Evolutionary conservation across 1,139 yeast species (phyloP), one percentile per base, ranked within the genome.

Genomic region (Debaryomyces subglobosus): DNA sequence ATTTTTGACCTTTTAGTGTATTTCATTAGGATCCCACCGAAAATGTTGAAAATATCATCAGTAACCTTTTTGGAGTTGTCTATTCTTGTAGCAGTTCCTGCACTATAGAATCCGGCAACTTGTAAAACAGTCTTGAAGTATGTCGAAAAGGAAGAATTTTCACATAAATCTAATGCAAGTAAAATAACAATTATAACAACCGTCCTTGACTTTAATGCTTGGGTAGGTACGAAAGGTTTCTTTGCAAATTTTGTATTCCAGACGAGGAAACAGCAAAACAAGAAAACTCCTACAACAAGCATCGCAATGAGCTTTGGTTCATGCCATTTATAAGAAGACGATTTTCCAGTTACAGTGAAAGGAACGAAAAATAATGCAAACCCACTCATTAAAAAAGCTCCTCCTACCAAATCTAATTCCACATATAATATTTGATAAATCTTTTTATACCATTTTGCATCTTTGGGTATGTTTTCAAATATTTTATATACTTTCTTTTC

Each of bases 381-480:
- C 5, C 71, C 74, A 36, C 63, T 60, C 37, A 63, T 53, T 38
- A 53, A 29, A 16, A 53, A 45, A 10, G 64, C 41, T 25, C 62
- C 58, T 29, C 77, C 77, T 29, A 67, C 53, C n/a, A 68, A 43
- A 55, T 71, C 76, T 41, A 71, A 59, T 49, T 68, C 67, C 44
- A 59, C 44, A 55, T 49, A 49, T 56, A 66, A 40, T 46, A 54
- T 15, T 36, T 49, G 38, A 56, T 37, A 15, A 51, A 45, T 25
- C 40, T 49, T 50, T 35, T 49, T 49, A 39, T 41, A 46, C 44
- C 40, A 43, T 24, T 49, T 44, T 12, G 49, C 25, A 23, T 49
- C 49, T 39, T 49, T 30, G 34, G 49, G 38, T 12, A 43, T n/a
- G 43, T 46, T 59, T 57, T 38, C 38, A 8, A 24, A 24, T 4